Base-by-base conservation (phyloP, 2,329 filamentous ascomycete genomes). In the Calonectria pseudoturangicola region DNA sequence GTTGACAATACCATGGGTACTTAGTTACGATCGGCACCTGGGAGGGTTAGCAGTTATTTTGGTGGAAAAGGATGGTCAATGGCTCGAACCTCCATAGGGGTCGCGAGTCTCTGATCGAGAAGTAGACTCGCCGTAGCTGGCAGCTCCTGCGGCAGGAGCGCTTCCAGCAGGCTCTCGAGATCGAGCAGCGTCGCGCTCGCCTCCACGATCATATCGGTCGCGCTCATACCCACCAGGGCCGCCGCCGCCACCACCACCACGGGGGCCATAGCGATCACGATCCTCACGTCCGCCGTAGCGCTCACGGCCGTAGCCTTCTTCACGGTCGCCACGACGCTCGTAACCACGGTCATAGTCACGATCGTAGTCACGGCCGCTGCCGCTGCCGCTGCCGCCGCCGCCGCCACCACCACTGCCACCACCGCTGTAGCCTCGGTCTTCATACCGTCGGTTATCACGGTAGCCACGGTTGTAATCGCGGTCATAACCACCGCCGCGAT, bases 401-500 rank as follows among this genome's bases (percentile, higher is more conserved):
- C 51, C n/a, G 8, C 51, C 21, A 25, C 54, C 33, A 18, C 54
- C 54, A 3, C 54, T 21, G 2, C 54, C 88, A 76, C 91, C 89
- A 74, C 91, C 85, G 74, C 90, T 84, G 60, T 87, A 86, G 62
- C 83, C 78, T 71, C 87, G 86, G 66, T 87, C 86, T 13, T 88
- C 87, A 62, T 88, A 85, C 70, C 86, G 84, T 73, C 87, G 85
- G 45, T 87, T 86, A 58, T 87, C 84, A 62, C 85, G 84, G 74
- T 88, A 87, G 72, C 89, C 86, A 75, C 90, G 89, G 51, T 91
- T 87, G 68, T 87, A 86, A 68, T 86, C 82, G 65, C 84, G 83
- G 5, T 72, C 70, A n/a, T 72, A 68, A 27, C 84, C 83, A 10
- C 83, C 80, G 36, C 85, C 82, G 50, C 87, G 86, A 60, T 87